A percentile compares a stretch with the other conserved stretches of the same genome.
Evolutionary conservation across 306 rosid genomes (phyloP).

Genomic region (Lathyrus sativus): DNA sequence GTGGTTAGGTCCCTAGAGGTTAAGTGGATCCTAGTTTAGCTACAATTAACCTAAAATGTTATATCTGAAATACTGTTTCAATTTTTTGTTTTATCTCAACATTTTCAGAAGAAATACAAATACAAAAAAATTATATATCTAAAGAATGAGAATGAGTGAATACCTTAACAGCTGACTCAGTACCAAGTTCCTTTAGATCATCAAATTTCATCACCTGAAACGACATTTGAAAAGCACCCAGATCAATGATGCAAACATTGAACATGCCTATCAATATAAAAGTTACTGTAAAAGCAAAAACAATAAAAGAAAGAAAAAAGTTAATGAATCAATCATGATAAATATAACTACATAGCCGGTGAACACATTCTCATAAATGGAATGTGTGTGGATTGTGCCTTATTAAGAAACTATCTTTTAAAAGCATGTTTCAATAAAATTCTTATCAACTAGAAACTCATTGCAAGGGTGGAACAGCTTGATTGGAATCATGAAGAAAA

Average conservation of each 20-base stretch:
- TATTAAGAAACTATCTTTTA: constrained; percentile 1
- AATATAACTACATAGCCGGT: background rate
- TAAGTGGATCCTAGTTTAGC: too few relatives aligned
- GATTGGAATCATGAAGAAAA: background rate
- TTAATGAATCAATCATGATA: background rate
- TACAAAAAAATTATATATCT: constrained; percentile 12
- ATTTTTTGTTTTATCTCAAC: background rate
- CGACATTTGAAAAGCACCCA: constrained; percentile 29
- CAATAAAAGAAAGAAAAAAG: background rate
- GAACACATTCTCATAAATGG: constrained; percentile 23
- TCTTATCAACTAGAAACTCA: background rate
- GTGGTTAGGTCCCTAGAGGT: constrained; percentile 1
- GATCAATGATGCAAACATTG: constrained; percentile 28
- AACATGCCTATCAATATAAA: constrained; percentile 11
- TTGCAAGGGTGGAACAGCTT: constrained; percentile 11
- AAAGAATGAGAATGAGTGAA: constrained; percentile 1
- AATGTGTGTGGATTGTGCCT: background rate
- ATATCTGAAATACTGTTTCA: background rate
- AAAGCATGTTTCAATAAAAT: constrained; percentile 6
- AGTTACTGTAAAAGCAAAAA: constrained; percentile 1
- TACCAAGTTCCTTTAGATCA: constrained; percentile 92
- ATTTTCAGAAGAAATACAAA: constrained; percentile 7
- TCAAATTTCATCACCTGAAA: constrained; percentile 95
- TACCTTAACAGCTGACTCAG: constrained; percentile 92
- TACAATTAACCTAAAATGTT: background rate